A percentile compares a stretch with the other conserved stretches of the same genome.
These are phyloP conservation scores for Ilyonectria destructans DNA, from an alignment of 2,329 filamentous ascomycete species.

Conservation along the genomic window DNA sequence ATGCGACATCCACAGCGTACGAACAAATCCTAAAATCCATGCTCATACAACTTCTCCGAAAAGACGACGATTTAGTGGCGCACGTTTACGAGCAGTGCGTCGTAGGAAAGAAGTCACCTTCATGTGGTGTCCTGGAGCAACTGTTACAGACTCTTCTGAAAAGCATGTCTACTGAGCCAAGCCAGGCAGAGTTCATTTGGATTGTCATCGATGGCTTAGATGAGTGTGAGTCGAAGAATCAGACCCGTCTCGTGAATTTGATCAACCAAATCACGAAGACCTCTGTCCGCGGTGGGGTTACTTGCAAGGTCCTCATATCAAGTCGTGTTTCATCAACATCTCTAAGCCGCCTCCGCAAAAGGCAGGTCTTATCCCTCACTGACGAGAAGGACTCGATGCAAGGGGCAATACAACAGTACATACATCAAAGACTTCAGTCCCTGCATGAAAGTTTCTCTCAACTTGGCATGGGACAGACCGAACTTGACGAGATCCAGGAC, in stretches of 20 bases:
- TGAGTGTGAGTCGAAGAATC: slow-evolving; percentile 31
- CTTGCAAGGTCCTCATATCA: slow-evolving; percentile 33
- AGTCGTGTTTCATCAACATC: slow-evolving; percentile 1
- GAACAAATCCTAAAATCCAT: slow-evolving; percentile 31
- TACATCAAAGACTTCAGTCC: slow-evolving; percentile 7
- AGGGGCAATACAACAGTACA: slow-evolving; percentile 22
- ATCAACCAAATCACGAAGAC: slow-evolving; percentile 29
- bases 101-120: slow-evolving; percentile 30
- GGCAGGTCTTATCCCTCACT: slow-evolving; percentile 14
- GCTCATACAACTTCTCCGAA: slow-evolving; percentile 27
- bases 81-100: slow-evolving; percentile 29
- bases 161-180: slow-evolving; percentile 14
- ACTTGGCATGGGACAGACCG: background rate
- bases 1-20: slow-evolving; percentile 19
- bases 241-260: slow-evolving; percentile 12
- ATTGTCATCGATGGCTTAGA: slow-evolving; percentile 35
- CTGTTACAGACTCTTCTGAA: slow-evolving; percentile 20
- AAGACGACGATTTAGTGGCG: slow-evolving; percentile 28
- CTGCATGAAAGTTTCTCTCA: slow-evolving; percentile 16
- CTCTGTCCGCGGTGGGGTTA: background rate
- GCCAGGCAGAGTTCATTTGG: slow-evolving; percentile 21
- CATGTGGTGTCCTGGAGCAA: slow-evolving; percentile 4
- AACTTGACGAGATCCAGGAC: slow-evolving; percentile 5
- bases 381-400: slow-evolving; percentile 29
- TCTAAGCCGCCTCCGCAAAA: background rate